A percentile compares a stretch with the other conserved stretches of the same genome.
Conservation (phyloP, 2,329 filamentous ascomycete species). For the Exophiala spinifera region DNA sequence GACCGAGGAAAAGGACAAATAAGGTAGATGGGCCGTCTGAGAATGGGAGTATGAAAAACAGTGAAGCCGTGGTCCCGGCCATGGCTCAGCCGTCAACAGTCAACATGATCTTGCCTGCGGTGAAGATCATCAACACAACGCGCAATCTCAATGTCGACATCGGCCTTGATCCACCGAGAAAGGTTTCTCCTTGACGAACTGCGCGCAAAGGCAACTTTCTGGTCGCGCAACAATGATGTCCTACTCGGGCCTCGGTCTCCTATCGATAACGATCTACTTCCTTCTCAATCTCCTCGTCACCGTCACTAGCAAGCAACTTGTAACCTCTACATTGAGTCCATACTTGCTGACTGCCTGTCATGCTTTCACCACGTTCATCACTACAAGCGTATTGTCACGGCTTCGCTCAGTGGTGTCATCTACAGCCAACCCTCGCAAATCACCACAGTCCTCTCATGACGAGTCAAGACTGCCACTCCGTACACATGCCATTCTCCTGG, state of each 20-base stretch:
- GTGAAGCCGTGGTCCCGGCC: too few species aligned
- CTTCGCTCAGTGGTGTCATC: background rate
- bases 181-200: too few species aligned
- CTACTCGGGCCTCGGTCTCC: background rate
- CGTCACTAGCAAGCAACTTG: constrained; percentile 12
- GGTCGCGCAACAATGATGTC: background rate
- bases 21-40: background rate
- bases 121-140: too few species aligned
- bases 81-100: too few species aligned
- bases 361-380: constrained; percentile 9
- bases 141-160: too few species aligned
- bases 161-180: too few species aligned
- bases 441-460: background rate
- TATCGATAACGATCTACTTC: constrained; percentile 13
- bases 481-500: constrained; percentile 3
- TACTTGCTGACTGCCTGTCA: constrained; percentile 18
- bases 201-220: too few species aligned
- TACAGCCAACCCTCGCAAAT: background rate
- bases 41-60: too few species aligned
- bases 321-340: constrained; percentile 6
- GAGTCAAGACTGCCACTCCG: background rate
- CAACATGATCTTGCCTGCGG: too few species aligned
- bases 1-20: background rate
- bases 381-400: background rate
- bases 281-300: constrained; percentile 20